Evolutionary conservation across 805 yeast species (phyloP), one percentile per base, ranked within the genome.

Genomic region (Wickerhamomyces bovis): DNA sequence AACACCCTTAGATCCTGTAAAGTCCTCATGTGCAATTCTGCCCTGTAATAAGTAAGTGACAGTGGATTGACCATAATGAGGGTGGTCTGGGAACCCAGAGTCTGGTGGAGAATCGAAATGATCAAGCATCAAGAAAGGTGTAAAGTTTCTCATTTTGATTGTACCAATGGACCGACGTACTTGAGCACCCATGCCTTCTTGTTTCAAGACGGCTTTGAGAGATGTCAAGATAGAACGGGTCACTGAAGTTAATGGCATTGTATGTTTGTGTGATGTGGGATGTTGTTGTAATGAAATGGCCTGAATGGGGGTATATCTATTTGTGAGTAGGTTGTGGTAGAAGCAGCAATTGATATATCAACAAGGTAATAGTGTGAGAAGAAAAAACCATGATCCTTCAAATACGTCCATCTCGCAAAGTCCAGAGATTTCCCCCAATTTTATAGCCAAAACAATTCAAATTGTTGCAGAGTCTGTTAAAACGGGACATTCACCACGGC

Each of bases 31-130:
- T 6, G 87, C 85, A 65, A 85, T 67, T 53, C 75, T 77, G 33
- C 92, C 92, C 42, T 77, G 71, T 47, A 78, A 66, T 43, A 85
- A 65, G 49, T 81, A 75, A 0, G 92, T 83, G 46, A 86, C 76
- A n/a, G 94, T 85, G 58, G 85, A 90, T 61, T 82, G 87, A 7
- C 94, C 94, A 52, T 85, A 76, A 56, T 85, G 95, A 6, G 92
- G 92, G 56, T 85, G 94, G 52, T 83, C 88, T 5, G 89, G 92
- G 63, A 86, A 86, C 7, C 95, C 95, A 15, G 81, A 79, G 5
- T 80, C 80, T 8, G 81, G 77, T 10, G 72, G 60, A 39, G 80
- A 80, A 40, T 70, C 72, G 64, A 89, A 88, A 60, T 89, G 95
- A 58, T 88, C 96, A 30, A 87, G 69, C 82, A 88, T 74, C 46